These are phyloP conservation scores for Dictyostelium citrinum DNA, from an alignment of 78 protist genomes.

Conservation along the genomic window DNA sequence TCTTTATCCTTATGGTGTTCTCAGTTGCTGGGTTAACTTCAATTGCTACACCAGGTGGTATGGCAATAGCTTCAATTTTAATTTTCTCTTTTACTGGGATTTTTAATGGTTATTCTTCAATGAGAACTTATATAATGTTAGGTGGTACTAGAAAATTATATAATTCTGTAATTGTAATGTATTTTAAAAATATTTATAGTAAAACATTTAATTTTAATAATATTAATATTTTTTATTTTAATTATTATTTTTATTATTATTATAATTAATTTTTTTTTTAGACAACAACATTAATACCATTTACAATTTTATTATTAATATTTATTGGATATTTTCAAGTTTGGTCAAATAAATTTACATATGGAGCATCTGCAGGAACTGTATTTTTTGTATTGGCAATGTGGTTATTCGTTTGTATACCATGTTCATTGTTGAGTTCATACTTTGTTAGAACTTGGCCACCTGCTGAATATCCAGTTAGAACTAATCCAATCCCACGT, in stretches of 20 bases:
- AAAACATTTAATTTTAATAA: background rate
- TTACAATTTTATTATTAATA: background rate
- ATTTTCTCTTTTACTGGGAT: conserved; percentile 11
- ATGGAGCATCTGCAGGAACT: conserved; percentile 2
- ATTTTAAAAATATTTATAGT: background rate
- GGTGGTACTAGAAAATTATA: conserved; percentile 69
- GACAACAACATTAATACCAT: conserved; percentile 33
- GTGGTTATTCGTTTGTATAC: conserved; percentile 44
- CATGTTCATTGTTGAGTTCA: conserved; percentile 28
- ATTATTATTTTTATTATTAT: too few species aligned
- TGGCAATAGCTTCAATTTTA: background rate
- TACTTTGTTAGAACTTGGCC: conserved; percentile 75
- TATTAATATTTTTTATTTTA: background rate
- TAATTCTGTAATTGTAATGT: conserved; percentile 15
- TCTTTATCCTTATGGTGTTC: conserved; percentile 32
- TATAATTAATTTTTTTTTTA: background rate
- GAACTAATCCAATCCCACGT: conserved; percentile 57
- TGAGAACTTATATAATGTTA: conserved; percentile 66
- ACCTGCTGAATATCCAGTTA: conserved; percentile 72
- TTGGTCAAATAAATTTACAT: conserved; percentile 21
- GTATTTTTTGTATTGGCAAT: conserved; percentile 22
- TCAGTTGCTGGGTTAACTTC: conserved; percentile 35
- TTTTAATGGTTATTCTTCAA: conserved; percentile 50
- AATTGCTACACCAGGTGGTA: conserved; percentile 52
- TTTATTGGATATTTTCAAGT: conserved; percentile 29